A percentile compares a stretch with the other conserved stretches of the same genome.
phyloP scores from a whole-genome alignment of 176 grass and related monocot species.

The Eleusine indica region DNA sequence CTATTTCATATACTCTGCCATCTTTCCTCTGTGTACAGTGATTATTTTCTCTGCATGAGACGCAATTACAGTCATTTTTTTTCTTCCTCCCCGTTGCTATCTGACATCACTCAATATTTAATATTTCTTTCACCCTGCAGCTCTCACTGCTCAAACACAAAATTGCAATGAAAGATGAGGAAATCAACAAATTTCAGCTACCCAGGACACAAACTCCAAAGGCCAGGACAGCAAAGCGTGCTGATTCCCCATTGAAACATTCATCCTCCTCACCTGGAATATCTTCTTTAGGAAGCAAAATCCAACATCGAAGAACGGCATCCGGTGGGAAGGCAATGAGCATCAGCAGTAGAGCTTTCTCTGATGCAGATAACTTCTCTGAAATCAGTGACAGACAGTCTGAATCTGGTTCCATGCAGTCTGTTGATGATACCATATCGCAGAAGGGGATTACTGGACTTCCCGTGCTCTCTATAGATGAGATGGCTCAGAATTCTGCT shows the following conservation, averaged over 20 bases:
- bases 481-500: conserved; percentile 43
- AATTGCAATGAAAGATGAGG: conserved; percentile 75
- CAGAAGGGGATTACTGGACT: conserved; percentile 49
- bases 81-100: background rate
- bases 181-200: conserved; percentile 60
- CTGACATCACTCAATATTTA: conserved; percentile 25
- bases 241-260: conserved; percentile 60
- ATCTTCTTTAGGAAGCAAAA: conserved; percentile 55
- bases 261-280: conserved; percentile 74
- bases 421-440: conserved; percentile 47
- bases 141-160: conserved; percentile 69
- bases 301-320: conserved; percentile 42
- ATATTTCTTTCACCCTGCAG: conserved; percentile 43
- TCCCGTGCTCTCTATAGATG: conserved; percentile 23
- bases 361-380: conserved; percentile 61
- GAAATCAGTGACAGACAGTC: conserved; percentile 73
- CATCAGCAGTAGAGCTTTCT: conserved; percentile 34
- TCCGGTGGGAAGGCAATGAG: conserved; percentile 45
- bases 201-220: conserved; percentile 55
- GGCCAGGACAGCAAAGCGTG: conserved; percentile 38
- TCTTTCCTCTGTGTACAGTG: background rate
- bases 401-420: conserved; percentile 73
- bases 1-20: conserved; percentile 3
- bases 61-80: background rate
- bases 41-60: background rate